These are phyloP conservation scores for Collybiopsis luxurians DNA, from an alignment of 768 basidiomycete genomes.

Conservation along the genomic window DNA sequence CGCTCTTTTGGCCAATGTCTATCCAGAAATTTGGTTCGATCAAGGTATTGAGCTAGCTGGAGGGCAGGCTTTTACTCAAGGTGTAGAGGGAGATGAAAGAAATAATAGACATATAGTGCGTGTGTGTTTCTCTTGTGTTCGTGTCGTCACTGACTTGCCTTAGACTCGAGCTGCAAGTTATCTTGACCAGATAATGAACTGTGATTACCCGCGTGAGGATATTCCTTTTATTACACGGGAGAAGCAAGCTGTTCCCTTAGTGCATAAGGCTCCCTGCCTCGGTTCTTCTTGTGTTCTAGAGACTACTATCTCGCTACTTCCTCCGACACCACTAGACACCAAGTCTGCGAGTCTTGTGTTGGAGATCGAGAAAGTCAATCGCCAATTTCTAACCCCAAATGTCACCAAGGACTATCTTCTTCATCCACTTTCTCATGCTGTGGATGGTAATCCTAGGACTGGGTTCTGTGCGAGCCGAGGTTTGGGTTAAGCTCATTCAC, in stretches of 20 bases:
- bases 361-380: constrained; percentile 34
- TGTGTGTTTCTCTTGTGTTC: constrained; percentile 9
- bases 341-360: constrained; percentile 37
- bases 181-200: constrained; percentile 32
- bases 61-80: constrained; percentile 61
- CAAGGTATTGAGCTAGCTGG: constrained; percentile 59
- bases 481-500: constrained; percentile 31
- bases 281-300: constrained; percentile 47
- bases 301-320: constrained; percentile 47
- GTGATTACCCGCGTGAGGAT: background rate
- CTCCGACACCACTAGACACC: constrained; percentile 17
- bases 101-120: constrained; percentile 60
- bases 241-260: constrained; percentile 10
- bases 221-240: constrained; percentile 24
- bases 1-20: constrained; percentile 50
- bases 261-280: constrained; percentile 38
- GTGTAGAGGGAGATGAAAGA: constrained; percentile 52
- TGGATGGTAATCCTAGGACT: constrained; percentile 49
- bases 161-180: constrained; percentile 46
- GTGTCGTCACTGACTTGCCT: background rate
- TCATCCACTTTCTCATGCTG: constrained; percentile 50
- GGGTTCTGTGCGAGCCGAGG: constrained; percentile 48
- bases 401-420: constrained; percentile 35
- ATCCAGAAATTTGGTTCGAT: constrained; percentile 64
- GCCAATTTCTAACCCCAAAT: constrained; percentile 29